Base-by-base conservation (phyloP, 768 basidiomycete genomes). In the Phallus indusiatus region DNA sequence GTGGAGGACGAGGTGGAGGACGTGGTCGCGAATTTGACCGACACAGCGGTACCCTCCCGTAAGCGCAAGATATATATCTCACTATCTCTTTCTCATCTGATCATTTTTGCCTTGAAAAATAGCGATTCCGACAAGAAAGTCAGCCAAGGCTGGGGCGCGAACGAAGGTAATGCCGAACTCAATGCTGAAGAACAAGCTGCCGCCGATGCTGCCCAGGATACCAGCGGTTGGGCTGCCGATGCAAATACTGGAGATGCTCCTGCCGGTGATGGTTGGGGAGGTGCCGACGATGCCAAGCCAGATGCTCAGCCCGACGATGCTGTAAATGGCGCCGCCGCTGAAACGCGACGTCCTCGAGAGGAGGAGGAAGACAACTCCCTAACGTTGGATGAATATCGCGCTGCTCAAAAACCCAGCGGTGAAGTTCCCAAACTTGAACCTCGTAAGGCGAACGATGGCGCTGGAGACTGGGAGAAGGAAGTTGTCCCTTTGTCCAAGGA, bases 101-200 rank as follows among this genome's bases (percentile, higher is more conserved):
- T 50, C 55, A 2, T 56, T 49, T 21, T 28, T 17, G 46, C 14
- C 53, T 54, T 28, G 9, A 12, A 58, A 58, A 62, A 57, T 65
- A 94, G 90, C 71, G 95, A 98, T 75, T 87, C 90, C 49, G 90
- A 94, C 65, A 98, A 97, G 81, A 92, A 91, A 77, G 75, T 94
- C 66, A 88, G 91, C 71, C 88, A 92, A 69, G 87, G 86, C 64
- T 98, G 95, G 95, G 95, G 95, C 64, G 90, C 88, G 47, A 91
- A 94, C 63, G 90, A 94, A 66, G 92, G 88, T 65, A 79, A 76
- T 65, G 72, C 87, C 42, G 95, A 97, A 73, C 79, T 91, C 67
- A 85, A 86, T 74, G 79, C 78, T 35, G 94, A 97, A 71, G 73
- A 83, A 61, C 85, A 81, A 28, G 95, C 87, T 56, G 80, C 73